Evolutionary conservation across 768 basidiomycete genomes (phyloP), one percentile per base, ranked within the genome.

Genomic region (Tylopilus intermedius): DNA sequence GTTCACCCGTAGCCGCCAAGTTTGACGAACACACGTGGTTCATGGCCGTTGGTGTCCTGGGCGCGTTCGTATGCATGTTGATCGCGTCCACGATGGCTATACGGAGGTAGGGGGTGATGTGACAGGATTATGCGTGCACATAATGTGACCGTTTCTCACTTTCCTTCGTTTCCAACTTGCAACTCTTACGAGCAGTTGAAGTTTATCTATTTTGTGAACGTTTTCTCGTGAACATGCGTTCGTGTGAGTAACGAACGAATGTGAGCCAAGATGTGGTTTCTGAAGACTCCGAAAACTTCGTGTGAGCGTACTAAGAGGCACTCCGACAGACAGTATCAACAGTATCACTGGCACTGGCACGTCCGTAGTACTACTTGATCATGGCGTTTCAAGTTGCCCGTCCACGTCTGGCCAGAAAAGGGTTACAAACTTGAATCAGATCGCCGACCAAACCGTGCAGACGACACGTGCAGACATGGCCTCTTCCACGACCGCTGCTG

Each of bases 21-120:
- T 84, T 87, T 61, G 75, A 76, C 30, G 81, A 82, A 14, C 80
- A 81, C 56, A 79, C 79, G 37, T 77, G 77, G 33, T 83, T 84
- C 79, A 78, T 79, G 13, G 79, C 82, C 27, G 71, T 87, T n/a
- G 83, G 83, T 15, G 76, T 78, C 4, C 58, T 86, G 18, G 85
- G 84, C 3, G 84, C 77, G 2, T 64, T 88, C 14, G 81, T 72
- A 1, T 83, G 84, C 41, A 74, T 84, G 59, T 69, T 88, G 69
- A 73, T 79, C 47, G 80, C 78, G 45, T 77, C 80, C 7, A 67
- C 76, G 49, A 51, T 80, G 47, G 66, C 45, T n/a, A 53, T 55
- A 13, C 58, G 66, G 45, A 59, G 59, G 50, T 66, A 27, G 56
- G 35, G 35, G 35, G 15, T 13, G 46, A 7, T 1, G n/a, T 8